Evolutionary conservation across 129 eudicot genomes (phyloP), one percentile per base, ranked within the genome.

Genomic region (Glebionis coronaria): DNA sequence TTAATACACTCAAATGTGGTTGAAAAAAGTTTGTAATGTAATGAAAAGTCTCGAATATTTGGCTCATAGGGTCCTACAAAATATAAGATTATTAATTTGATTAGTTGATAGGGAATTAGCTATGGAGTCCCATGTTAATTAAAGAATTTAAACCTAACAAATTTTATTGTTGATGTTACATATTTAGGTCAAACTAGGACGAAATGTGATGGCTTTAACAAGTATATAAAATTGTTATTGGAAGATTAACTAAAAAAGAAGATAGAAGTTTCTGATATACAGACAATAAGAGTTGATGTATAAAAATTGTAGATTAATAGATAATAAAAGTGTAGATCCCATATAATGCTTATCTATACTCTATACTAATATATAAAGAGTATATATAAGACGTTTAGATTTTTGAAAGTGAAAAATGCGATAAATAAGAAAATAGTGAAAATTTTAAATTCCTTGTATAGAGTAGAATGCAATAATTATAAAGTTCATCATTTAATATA

Each of bases 11-110:
- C 40, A 61, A 21, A 27, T 66, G 46, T 31, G 23, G 45, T 44
- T 6, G n/a, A 18, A 54, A 40, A 54, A 25, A 38, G 12, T n/a
- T 44, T 40, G 40, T 13, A 65, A 56, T 19, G 4, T 29, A 16
- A 65, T 63, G n/a, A 49, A 18, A 55, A 28, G 60, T 60, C 44
- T 47, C 38, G 25, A 35, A 21, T 29, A 61, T 71, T 12, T 38
- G 56, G 61, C 18, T 11, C 65, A 53, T 42, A 53, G 54, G 64
- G 71, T 21, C 70, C 54, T 13, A 11, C 16, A 2, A 61, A 61
- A 9, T 19, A 11, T 62, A 5, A 40, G 13, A 14, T 50, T 35
- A 18, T 38, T 15, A 28, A 73, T 45, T 19, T 55, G 29, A 53
- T 55, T 64, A 49, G 51, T 42, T 55, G 16, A 16, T 15, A 14